These are phyloP conservation scores for Penicillium sp. DNA, from an alignment of 2,329 filamentous ascomycete species.

Conservation along the genomic window DNA sequence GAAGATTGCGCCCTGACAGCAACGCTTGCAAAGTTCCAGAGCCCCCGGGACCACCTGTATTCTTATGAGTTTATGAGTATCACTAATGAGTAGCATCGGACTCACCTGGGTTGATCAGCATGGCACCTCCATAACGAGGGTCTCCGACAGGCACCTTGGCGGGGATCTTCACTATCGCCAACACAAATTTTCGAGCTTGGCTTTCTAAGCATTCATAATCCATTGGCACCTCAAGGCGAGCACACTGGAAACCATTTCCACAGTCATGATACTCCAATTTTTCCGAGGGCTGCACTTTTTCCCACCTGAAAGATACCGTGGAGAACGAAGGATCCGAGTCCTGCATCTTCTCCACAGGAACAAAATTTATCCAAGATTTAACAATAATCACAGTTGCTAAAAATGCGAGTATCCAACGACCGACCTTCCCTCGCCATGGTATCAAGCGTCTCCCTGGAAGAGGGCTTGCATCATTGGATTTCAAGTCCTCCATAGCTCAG, in stretches of 20 bases:
- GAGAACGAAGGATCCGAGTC: not conserved
- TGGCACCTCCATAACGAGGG: slow-evolving; percentile 46
- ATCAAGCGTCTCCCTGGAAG: not conserved
- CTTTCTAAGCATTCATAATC: slow-evolving; percentile 43
- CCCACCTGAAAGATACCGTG: slow-evolving; percentile 15
- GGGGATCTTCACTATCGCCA: slow-evolving; percentile 50
- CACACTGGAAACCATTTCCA: slow-evolving; percentile 49
- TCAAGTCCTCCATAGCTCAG: slow-evolving; percentile 14
- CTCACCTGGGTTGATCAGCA: slow-evolving; percentile 49
- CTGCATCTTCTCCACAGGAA: not conserved
- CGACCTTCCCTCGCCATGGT: slow-evolving; percentile 1
- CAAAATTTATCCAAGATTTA: slow-evolving; percentile 1
- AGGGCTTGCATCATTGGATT: slow-evolving; percentile 2
- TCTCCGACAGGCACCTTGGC: slow-evolving; percentile 44
- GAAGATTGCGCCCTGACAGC: slow-evolving; percentile 34
- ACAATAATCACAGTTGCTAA: not conserved
- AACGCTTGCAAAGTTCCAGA: slow-evolving; percentile 41
- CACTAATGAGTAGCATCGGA: not conserved
- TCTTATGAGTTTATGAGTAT: not conserved
- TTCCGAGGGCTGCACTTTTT: slow-evolving; percentile 29
- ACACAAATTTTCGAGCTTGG: slow-evolving; percentile 34
- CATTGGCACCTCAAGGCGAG: slow-evolving; percentile 51
- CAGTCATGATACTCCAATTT: slow-evolving; percentile 42
- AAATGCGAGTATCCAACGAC: slow-evolving; percentile 2
- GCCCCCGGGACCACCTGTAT: slow-evolving; percentile 45